Base-by-base conservation (phyloP, 2,329 filamentous ascomycete genomes). In the Trichophyton verrucosum region DNA sequence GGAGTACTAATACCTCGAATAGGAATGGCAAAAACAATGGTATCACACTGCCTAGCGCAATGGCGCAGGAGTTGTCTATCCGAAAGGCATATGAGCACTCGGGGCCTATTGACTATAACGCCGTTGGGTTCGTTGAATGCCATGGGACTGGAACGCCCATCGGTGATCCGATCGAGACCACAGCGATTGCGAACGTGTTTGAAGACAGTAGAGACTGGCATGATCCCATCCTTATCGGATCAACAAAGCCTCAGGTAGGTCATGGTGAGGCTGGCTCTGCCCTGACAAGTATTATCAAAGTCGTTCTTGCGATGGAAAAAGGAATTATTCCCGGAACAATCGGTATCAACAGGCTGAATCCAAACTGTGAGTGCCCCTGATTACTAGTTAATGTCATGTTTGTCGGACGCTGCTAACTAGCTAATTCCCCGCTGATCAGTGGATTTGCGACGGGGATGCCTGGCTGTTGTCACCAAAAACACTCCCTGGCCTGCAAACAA, bases 41-140 rank as follows among this genome's bases (percentile, higher is more conserved):
- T 8, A 63, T 67, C 36, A 65, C 66, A 0, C 17, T 56, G 1
- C 65, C 65, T 13, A 65, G 53, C 46, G 20, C 44, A 6, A 55
- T 63, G 2, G 65, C 64, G 17, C 65, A 67, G 60, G 58, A 56
- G 40, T 27, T 59, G 0, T 66, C 81, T 61, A 83, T 81, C 61
- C 70, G 68, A 8, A 67, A 70, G 8, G 78, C 77, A 0, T 82
- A 82, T 64, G 60, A 60, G 4, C 62, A 86, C 56, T 82, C 88
- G 49, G 86, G 87, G 47, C 86, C 86, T 62, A 81, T 94, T 20
- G 65, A 9, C n/a, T 40, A n/a, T 27, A 8, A 7, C 22, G 17
- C 22, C 13, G 17, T 20, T 5, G 15, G 17, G 15, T 53, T 27
- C 27, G 11, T 57, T n/a, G 55, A 57, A 36, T 22, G 20, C 15